Percentiles rank a stretch among this genome's conserved stretches.
phyloP scores from a whole-genome alignment of 176 grass and related monocot genomes.

The Avena eriantha region DNA sequence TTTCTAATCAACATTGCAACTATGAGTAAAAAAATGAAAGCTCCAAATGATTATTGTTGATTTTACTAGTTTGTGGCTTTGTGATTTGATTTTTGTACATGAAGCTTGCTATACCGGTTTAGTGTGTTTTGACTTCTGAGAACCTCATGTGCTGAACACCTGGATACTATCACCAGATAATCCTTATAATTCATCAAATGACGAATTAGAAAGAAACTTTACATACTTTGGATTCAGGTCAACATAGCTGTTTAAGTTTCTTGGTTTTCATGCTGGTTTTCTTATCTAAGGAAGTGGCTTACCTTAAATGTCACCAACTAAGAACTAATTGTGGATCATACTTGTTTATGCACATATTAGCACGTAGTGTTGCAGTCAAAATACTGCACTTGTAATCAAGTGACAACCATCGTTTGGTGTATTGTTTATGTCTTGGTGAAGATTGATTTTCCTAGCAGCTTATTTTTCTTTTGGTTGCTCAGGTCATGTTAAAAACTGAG shows the following conservation, averaged over 20 bases:
- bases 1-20: background rate
- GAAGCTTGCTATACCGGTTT: no score
- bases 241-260: background rate
- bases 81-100: background rate
- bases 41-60: background rate
- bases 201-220: background rate
- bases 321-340: background rate
- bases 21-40: background rate
- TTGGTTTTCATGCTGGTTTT: background rate
- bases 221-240: background rate
- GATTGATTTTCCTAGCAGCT: slow-evolving; percentile 48
- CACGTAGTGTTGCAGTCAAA: background rate
- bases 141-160: background rate
- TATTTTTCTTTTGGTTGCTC: slow-evolving; percentile 68
- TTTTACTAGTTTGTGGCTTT: background rate
- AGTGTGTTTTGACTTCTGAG: no score
- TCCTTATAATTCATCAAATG: background rate
- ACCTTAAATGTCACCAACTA: background rate
- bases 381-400: background rate
- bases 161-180: background rate
- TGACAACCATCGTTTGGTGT: background rate
- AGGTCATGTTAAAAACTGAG: slow-evolving; percentile 84
- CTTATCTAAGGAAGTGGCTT: background rate
- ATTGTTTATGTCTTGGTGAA: slow-evolving; percentile 10
- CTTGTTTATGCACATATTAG: background rate